Percentiles rank a stretch among this genome's conserved stretches.
These are phyloP conservation scores for Talaromyces sp. DNA, from an alignment of 2,329 filamentous ascomycete species.

Conservation along the genomic window DNA sequence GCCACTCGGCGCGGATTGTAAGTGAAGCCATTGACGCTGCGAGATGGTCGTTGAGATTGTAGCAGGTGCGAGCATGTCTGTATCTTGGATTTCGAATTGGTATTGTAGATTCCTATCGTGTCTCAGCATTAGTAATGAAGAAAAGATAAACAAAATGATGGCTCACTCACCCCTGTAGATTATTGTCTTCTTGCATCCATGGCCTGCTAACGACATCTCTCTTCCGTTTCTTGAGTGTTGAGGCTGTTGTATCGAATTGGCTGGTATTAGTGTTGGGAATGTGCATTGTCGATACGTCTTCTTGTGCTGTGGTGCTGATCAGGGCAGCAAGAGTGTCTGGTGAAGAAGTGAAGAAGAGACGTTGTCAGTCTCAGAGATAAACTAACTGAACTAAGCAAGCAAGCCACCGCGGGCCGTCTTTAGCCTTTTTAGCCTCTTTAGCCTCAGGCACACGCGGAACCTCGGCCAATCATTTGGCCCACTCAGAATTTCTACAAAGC, in stretches of 20 bases:
- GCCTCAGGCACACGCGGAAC: not conserved
- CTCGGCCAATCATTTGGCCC: not conserved
- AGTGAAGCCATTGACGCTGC: conserved; percentile 15
- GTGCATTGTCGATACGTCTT: conserved; percentile 3
- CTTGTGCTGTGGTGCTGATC: not conserved
- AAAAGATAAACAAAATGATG: not conserved
- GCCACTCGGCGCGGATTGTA: not conserved
- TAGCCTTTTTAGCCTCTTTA: not conserved
- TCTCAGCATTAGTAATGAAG: not conserved
- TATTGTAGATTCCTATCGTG: conserved; percentile 6
- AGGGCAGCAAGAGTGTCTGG: not conserved
- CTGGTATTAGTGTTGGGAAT: conserved; percentile 8
- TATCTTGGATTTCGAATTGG: conserved; percentile 20
- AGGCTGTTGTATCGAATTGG: conserved; percentile 13
- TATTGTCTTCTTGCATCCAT: conserved; percentile 18
- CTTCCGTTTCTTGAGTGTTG: conserved; percentile 27
- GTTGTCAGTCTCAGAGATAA: not conserved
- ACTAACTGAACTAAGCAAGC: not conserved
- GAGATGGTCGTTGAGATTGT: conserved; percentile 14
- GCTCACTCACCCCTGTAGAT: conserved; percentile 12
- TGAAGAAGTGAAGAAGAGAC: not conserved
- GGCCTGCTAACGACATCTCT: conserved; percentile 20
- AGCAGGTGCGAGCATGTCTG: conserved; percentile 15
- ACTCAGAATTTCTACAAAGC: not conserved
- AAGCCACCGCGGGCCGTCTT: not conserved